Evolutionary conservation across 306 rosid species (phyloP).

Genomic region (Albizia julibrissin): DNA sequence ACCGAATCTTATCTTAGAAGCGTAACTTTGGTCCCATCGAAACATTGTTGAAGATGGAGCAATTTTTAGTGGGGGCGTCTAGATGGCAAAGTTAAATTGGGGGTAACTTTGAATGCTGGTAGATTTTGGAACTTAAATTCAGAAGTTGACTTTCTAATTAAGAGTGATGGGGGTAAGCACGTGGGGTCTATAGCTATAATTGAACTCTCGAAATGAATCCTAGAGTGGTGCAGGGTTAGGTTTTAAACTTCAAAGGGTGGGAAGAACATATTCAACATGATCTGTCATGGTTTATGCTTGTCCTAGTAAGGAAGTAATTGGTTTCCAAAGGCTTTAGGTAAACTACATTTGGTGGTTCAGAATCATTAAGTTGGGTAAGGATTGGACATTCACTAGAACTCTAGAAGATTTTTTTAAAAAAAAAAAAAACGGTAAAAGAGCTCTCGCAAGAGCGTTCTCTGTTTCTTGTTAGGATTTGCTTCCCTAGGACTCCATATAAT

Average conservation of each 20-base stretch:
- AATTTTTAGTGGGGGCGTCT: not conserved
- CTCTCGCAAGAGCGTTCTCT: not conserved
- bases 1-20: not conserved
- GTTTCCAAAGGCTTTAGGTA: not conserved
- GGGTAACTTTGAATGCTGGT: not conserved
- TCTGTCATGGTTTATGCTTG: not conserved
- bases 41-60: not conserved
- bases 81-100: slow-evolving; percentile 28
- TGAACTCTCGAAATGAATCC: not conserved
- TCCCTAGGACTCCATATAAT: not conserved
- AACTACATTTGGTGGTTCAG: not conserved
- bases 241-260: not conserved
- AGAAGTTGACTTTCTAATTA: not conserved
- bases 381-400: too few species aligned
- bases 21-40: not conserved
- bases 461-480: not conserved
- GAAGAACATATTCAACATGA: not conserved
- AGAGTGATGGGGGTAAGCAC: not conserved
- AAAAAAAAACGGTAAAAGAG: not conserved
- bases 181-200: not conserved
- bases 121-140: not conserved
- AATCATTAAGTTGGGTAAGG: not conserved
- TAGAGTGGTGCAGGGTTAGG: not conserved
- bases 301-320: not conserved
- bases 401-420: not conserved